Evolutionary conservation across 768 basidiomycete genomes (phyloP), one percentile per base, ranked within the genome.

Genomic region (Trametes elegans): DNA sequence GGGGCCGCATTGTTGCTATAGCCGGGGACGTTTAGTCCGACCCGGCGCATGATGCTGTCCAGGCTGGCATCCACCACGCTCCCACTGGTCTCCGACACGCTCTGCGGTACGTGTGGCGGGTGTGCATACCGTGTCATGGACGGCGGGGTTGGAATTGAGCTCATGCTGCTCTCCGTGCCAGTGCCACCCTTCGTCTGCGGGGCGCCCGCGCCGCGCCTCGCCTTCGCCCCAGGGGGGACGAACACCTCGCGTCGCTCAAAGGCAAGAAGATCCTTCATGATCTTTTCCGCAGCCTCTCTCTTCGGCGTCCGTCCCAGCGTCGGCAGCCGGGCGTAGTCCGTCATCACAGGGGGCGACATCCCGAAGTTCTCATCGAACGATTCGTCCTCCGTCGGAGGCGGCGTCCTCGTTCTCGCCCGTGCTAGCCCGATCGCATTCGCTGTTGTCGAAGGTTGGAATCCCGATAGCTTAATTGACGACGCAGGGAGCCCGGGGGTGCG

Each of bases 221-320:
- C 45, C 24, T 34, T 35, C 19, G 53, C 42, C 14, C 32, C 40
- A 23, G 47, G 13, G 13, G 39, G 46, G 9, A 45, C 54, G 26
- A 60, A 57, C 6, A 53, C 57, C 3, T 49, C 58, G 3, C 61
- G 60, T 24, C 55, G 60, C 45, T 64, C 67, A 10, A 59, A 51
- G 34, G 63, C 62, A 16, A 92, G 70, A 2, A 91, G 72, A 66
- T 87, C 84, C 27, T 75, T 75, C 46, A 81, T 78, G 47, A 93
- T 89, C 13, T 86, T 77, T 10, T 79, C 74, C 1, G 87, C 88
- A 3, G 89, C 90, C 55, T 84, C 82, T 64, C 80, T 85, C 27
- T 76, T 78, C 0, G 92, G 92, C 3, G 91, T 91, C 42, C 81
- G 79, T 1, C 81, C 79, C 10, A 80, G 64, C 18, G 69, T 67